Conservation (phyloP, 495 filamentous ascomycete species). For the Penicillium soppii region DNA sequence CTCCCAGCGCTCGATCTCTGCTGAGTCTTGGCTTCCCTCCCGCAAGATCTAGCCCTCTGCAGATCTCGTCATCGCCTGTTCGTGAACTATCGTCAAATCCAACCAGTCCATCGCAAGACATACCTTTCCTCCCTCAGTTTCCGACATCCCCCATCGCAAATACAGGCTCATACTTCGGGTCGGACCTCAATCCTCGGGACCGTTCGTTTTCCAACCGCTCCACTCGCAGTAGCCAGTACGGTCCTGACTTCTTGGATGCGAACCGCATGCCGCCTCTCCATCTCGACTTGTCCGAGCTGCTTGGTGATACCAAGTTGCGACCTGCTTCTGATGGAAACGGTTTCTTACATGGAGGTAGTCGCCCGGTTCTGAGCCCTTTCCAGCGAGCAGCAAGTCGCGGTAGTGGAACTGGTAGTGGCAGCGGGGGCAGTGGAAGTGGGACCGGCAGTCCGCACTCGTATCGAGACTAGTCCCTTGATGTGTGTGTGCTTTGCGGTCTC, state of each 20-base stretch:
- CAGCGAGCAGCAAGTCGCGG: constrained; percentile 43
- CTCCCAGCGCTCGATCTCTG: constrained; percentile 35
- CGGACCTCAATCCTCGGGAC: constrained; percentile 37
- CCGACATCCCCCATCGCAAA: constrained; percentile 37
- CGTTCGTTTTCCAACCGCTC: constrained; percentile 52
- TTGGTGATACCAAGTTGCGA: constrained; percentile 31
- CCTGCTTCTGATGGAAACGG: constrained; percentile 35
- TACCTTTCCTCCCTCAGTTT: constrained; percentile 37
- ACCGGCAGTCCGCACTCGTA: constrained; percentile 47
- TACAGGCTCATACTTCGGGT: constrained; percentile 32
- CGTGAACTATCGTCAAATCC: constrained; percentile 37
- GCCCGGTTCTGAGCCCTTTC: constrained; percentile 41
- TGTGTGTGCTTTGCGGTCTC: constrained; percentile 1
- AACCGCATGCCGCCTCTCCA: constrained; percentile 35
- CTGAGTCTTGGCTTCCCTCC: constrained; percentile 42
- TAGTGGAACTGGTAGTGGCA: constrained; percentile 48
- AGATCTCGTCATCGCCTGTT: constrained; percentile 36
- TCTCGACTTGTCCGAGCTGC: constrained; percentile 36
- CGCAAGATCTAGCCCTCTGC: constrained; percentile 42
- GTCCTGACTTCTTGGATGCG: constrained; percentile 39
- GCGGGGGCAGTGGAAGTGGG: constrained; percentile 42
- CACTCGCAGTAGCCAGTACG: constrained; percentile 41
- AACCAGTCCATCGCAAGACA: constrained; percentile 38
- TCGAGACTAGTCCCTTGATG: constrained; percentile 26
- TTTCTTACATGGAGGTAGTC: constrained; percentile 27